Evolutionary conservation across 148 eudicot genomes (phyloP).

Genomic region (Dysphania ambrosioides): DNA sequence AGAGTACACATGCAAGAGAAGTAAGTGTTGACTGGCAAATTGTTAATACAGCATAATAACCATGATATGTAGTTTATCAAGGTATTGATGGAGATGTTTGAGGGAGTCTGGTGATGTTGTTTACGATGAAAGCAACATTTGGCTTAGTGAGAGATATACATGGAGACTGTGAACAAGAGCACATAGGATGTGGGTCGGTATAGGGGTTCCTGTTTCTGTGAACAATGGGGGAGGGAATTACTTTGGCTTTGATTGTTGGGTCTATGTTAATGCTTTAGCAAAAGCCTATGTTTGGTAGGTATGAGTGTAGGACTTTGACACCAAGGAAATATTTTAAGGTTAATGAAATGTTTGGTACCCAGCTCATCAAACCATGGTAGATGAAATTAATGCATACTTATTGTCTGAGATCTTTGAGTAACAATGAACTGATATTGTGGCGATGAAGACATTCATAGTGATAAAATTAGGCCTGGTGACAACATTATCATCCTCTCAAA

Average conservation of each 20-base stretch:
- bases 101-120: background rate
- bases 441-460: background rate
- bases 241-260: background rate
- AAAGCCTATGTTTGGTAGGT: background rate
- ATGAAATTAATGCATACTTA: background rate
- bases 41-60: too few species aligned
- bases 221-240: background rate
- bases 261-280: background rate
- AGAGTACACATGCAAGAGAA: background rate
- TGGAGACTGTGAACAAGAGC: background rate
- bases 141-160: background rate
- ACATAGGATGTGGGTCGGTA: background rate
- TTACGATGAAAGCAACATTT: background rate
- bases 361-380: background rate
- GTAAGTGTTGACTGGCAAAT: background rate
- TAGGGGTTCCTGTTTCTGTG: background rate
- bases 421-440: background rate
- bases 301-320: background rate
- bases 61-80: background rate
- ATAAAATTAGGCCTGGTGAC: background rate
- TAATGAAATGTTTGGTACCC: background rate
- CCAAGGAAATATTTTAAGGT: background rate
- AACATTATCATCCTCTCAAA: background rate
- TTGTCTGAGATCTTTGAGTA: background rate
- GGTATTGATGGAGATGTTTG: background rate